A percentile compares a stretch with the other conserved stretches of the same genome.
phyloP scores from a whole-genome alignment of 176 grass and related monocot genomes.

The Triticum monococcum region DNA sequence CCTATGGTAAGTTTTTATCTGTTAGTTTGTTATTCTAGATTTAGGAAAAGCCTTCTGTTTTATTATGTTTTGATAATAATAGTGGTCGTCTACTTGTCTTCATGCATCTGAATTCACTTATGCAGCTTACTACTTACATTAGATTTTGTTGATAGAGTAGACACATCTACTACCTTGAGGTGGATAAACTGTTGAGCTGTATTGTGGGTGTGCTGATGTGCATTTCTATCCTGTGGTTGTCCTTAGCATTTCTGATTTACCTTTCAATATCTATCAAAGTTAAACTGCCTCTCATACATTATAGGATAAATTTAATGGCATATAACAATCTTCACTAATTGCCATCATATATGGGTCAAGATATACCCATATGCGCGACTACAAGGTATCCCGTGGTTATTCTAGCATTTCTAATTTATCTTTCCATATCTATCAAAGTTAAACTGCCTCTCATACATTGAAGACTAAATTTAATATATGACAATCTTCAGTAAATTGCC shows the following conservation, averaged over 20 bases:
- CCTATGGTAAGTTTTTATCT: conserved; percentile 65
- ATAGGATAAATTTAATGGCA: neutral
- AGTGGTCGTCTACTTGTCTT: neutral
- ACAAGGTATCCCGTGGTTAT: neutral
- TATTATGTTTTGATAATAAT: neutral
- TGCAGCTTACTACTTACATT: conserved; percentile 4
- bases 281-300: neutral
- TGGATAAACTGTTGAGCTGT: neutral
- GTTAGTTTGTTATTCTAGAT: neutral
- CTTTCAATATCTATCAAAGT: neutral
- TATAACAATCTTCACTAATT: neutral
- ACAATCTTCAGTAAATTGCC: neutral
- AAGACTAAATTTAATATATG: neutral
- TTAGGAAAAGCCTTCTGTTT: conserved; percentile 7
- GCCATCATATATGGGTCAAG: conserved; percentile 1
- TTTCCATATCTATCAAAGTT: neutral
- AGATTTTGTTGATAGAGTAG: conserved; percentile 26
- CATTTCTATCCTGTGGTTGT: neutral
- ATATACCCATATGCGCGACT: neutral
- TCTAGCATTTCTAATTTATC: neutral
- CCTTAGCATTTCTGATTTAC: neutral
- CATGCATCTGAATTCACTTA: neutral
- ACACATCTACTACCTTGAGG: conserved; percentile 2
- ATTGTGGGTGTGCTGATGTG: neutral
- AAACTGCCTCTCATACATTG: neutral